Conservation (phyloP, 2,329 filamentous ascomycete species). For the Beauveria varroae region DNA sequence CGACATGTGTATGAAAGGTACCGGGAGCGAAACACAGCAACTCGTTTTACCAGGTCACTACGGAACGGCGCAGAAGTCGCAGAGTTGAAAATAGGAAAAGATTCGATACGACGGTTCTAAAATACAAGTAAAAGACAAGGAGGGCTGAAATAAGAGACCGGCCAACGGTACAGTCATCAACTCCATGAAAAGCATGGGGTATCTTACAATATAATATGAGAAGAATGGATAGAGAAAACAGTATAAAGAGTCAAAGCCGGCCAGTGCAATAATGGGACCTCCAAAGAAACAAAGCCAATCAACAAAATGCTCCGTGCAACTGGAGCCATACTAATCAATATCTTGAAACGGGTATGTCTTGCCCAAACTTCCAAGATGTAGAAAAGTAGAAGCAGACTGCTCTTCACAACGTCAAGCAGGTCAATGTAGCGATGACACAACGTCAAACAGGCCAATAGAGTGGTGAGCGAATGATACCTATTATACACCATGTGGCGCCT, state of each 20-base stretch:
- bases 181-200: constrained; percentile 15
- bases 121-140: not conserved
- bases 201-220: constrained; percentile 16
- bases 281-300: not conserved
- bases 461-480: not conserved
- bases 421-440: not conserved
- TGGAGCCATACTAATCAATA: not conserved
- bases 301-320: not conserved
- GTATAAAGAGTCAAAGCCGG: not conserved
- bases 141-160: not conserved
- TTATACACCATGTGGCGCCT: constrained; percentile 14
- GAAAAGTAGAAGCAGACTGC: not conserved
- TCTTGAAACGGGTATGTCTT: not conserved
- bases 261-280: not conserved
- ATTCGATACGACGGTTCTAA: not conserved
- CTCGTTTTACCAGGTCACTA: not conserved
- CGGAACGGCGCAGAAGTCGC: not conserved
- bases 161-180: constrained; percentile 10
- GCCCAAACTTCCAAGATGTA: not conserved
- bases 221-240: not conserved
- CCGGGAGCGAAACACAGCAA: not conserved
- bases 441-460: no score
- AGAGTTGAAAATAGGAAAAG: not conserved
- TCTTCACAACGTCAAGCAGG: not conserved
- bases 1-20: not conserved